Conservation (phyloP, 164 flowering plant genomes). For the Stephania yunnanensis region DNA sequence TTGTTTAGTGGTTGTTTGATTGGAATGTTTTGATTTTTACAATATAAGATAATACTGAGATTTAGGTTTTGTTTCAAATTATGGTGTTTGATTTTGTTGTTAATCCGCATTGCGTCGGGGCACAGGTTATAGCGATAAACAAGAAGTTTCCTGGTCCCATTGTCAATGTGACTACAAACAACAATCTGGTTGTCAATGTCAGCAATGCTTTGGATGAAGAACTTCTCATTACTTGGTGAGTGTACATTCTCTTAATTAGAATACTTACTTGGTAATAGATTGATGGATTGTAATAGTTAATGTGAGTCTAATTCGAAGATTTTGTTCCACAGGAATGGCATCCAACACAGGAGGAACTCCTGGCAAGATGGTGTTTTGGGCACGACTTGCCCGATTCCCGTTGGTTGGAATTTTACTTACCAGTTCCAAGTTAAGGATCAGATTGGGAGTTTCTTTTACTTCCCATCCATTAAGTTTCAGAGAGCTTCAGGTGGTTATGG, state of each 20-base stretch:
- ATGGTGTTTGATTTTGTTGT: background rate
- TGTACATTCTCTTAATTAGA: background rate
- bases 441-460: constrained; percentile 93
- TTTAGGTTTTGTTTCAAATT: background rate
- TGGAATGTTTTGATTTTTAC: background rate
- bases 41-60: too few species aligned
- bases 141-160: constrained; percentile 84
- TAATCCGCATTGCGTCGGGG: constrained; percentile 14
- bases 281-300: background rate
- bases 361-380: constrained; percentile 99
- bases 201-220: constrained; percentile 72
- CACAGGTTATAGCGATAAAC: constrained; percentile 86
- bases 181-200: constrained; percentile 74
- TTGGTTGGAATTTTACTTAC: constrained; percentile 91
- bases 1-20: background rate
- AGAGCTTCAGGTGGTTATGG: constrained; percentile 94
- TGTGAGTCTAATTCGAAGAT: background rate
- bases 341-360: constrained; percentile 68
- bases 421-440: constrained; percentile 97
- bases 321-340: constrained; percentile 58
- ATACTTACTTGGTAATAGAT: background rate
- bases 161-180: constrained; percentile 77
- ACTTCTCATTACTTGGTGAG: constrained; percentile 75
- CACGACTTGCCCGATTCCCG: constrained; percentile 91
- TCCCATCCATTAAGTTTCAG: constrained; percentile 82